A percentile compares a stretch with the other conserved stretches of the same genome.
Evolutionary conservation across 2,329 filamentous ascomycete genomes (phyloP).

Genomic region (Arthroderma sp.): DNA sequence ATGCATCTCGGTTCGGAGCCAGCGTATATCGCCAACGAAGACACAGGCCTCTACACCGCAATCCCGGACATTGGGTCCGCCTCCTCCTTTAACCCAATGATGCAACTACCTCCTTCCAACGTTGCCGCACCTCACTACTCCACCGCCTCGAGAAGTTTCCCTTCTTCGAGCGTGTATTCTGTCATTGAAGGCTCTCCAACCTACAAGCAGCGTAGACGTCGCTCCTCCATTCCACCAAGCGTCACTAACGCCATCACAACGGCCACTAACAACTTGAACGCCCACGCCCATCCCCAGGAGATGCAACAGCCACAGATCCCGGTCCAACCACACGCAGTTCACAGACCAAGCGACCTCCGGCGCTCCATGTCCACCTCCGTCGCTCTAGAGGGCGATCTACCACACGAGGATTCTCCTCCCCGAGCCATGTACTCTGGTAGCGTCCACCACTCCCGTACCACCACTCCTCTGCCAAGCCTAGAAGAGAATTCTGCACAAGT

Average conservation of each 20-base stretch:
- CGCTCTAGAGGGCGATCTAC: conserved; percentile 67
- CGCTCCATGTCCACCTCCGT: conserved; percentile 83
- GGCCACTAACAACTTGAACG: conserved; percentile 34
- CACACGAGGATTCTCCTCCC: conserved; percentile 64
- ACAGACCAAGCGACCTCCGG: conserved; percentile 80
- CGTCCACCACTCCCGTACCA: conserved; percentile 73
- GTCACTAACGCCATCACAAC: conserved; percentile 58
- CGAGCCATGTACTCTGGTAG: conserved; percentile 26
- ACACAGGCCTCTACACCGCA: conserved; percentile 87
- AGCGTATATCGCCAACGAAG: conserved; percentile 95
- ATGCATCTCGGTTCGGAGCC: conserved; percentile 73
- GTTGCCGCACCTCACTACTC: conserved; percentile 68
- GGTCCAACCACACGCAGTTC: conserved; percentile 45
- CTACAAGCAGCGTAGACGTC: conserved; percentile 91
- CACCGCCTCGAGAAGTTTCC: conserved; percentile 53
- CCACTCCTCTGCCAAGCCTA: conserved; percentile 74
- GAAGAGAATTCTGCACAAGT: conserved; percentile 70
- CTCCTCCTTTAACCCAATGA: conserved; percentile 72
- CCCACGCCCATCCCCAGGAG: conserved; percentile 25
- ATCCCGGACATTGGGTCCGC: conserved; percentile 74
- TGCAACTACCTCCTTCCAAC: conserved; percentile 79
- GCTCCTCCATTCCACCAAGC: conserved; percentile 80
- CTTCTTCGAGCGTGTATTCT: conserved; percentile 74
- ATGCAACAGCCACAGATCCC: conserved; percentile 25
- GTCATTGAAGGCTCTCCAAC: conserved; percentile 96